Conservation (phyloP, 2,329 filamentous ascomycete genomes). For the Cryphonectria naterciae region DNA sequence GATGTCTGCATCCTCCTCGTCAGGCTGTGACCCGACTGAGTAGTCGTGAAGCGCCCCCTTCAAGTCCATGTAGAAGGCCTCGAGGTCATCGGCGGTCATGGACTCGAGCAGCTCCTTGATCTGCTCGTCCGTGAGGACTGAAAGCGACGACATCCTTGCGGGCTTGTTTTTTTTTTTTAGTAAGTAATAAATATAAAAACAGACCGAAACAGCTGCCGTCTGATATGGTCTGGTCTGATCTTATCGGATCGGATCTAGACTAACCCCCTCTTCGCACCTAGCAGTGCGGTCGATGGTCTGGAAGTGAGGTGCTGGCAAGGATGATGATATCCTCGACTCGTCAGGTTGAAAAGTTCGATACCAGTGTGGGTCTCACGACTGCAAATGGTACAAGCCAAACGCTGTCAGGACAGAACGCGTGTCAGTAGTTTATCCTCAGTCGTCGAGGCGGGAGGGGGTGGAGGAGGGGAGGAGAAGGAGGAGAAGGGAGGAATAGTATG, state of each 20-base stretch:
- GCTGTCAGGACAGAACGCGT: not conserved
- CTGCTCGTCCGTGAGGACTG: constrained; percentile 61
- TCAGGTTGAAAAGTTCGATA: not conserved
- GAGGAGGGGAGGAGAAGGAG: no score
- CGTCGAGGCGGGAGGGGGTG: no score
- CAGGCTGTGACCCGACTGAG: constrained; percentile 57
- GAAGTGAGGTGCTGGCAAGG: no score
- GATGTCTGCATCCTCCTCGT: constrained; percentile 47
- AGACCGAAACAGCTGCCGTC: not conserved
- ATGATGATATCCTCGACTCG: no score
- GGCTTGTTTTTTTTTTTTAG: not conserved
- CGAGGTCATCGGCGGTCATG: constrained; percentile 56
- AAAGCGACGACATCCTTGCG: constrained; percentile 57
- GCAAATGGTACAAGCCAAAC: not conserved
- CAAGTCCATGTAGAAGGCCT: constrained; percentile 54
- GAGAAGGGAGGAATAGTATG: not conserved
- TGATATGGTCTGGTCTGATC: not conserved
- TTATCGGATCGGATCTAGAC: not conserved
- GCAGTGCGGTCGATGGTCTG: not conserved
- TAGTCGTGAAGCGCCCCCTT: constrained; percentile 62
- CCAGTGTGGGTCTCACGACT: not conserved
- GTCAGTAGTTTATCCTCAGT: not conserved
- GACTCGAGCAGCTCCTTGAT: constrained; percentile 58
- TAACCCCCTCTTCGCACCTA: not conserved
- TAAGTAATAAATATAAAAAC: no score